Evolutionary conservation across 345 rosid genomes (phyloP), one percentile per base, ranked within the genome.

Genomic region (Salix purpurea): DNA sequence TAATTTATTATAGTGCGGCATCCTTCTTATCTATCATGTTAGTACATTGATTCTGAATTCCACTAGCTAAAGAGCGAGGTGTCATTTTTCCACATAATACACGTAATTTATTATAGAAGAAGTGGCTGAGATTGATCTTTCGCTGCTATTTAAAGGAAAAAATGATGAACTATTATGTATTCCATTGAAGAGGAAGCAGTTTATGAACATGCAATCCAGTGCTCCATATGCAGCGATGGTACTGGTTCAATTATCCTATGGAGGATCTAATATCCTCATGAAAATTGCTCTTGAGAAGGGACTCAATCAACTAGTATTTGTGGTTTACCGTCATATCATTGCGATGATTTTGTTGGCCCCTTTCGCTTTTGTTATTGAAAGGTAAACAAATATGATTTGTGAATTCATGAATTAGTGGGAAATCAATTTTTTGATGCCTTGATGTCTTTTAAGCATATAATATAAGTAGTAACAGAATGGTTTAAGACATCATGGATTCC

Each of bases 311-410:
- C 74, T 85, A 5, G 87, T 85, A 40, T 85, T 87, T 37, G 70
- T 86, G 11, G 82, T 83, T 64, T 86, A 87, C 72, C 81, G 86
- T 0, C 87, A 86, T 67, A 1, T 84, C 6, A 74, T 85, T 76
- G 89, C 84, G 56, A 30, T 70, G 61, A 39, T 85, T 62, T 28
- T 89, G 60, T 61, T 86, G 54, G 83, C 75, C 4, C 84, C 90
- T 60, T 75, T 82, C 16, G 90, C 92, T 64, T 79, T 71, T 76
- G 52, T 79, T 4, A 85, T 86, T 5, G 89, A 89, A 77, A 89
- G 87, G 90, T 83, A 64, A 58, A 15, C 5, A 26, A 14, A 14
- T 46, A 46, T 12, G 18, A 46, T 14, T 36, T 14, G 52, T 46
- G 18, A 3, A 46, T 46, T 15, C 16, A 42, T 42, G 46, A 10